Base-by-base conservation (phyloP, 139 green algal genomes). In the Coccomyxa sp. region DNA sequence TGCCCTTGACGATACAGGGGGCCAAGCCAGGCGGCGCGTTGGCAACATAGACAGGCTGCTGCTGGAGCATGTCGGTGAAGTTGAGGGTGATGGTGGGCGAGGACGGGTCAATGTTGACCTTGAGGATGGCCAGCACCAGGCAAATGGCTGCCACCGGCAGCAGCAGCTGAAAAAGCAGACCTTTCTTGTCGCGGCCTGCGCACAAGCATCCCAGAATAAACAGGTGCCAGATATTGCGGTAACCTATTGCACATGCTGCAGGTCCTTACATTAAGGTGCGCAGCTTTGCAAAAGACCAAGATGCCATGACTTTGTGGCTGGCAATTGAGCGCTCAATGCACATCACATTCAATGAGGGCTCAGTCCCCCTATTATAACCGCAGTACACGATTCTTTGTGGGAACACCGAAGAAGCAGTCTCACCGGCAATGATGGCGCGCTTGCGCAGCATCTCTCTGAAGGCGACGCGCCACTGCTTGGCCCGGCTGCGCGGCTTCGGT, bases 101-200 rank as follows among this genome's bases (percentile, higher is more conserved):
- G 10, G 75, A 82, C 30, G 86, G 86, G 86, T 89, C 76, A 23
- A 89, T 83, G 80, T 89, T 89, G 76, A 86, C 67, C 51, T 78
- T 81, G 10, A 89, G 85, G 66, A 89, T 82, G 58, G 79, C 21
- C 68, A 89, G 79, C 11, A 85, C 84, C 0, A 83, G 51, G 13
- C n/a, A 76, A 13, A 89, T 76, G 23, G 82, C 82, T 23, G 80
- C 30, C 18, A 89, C 31, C 10, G 85, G 85, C 58, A 88, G 76
- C 66, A 89, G 80, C 76, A 89, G 84, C 21, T 79, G 16, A 31
- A 85, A 18, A 17, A 83, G 45, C 17, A 79, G 23, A 7, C 71
- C 67, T 81, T 84, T 82, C 79, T 25, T 58, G 74, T 60, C 51
- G 11, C 67, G 71, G 25, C 71, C 71, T 77, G 63, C 9, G 21